These are phyloP conservation scores for Jaenimonas drosophilae DNA, from an alignment of 208 protist genomes.

Conservation along the genomic window DNA sequence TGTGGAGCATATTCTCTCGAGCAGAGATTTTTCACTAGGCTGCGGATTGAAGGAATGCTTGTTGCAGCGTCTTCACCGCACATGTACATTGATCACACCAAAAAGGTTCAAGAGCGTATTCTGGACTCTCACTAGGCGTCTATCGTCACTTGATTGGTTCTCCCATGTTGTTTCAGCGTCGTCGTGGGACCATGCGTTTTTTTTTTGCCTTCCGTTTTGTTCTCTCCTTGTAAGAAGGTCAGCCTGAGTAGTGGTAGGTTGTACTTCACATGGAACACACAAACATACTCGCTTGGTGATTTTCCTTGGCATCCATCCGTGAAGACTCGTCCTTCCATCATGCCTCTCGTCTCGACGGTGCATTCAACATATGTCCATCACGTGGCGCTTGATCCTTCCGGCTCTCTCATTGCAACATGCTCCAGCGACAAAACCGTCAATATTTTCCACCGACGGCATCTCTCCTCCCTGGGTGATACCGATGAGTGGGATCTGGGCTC, in stretches of 20 bases:
- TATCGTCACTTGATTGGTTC: not conserved
- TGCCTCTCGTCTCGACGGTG: conserved; percentile 39
- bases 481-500: conserved; percentile 49
- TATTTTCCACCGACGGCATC: conserved; percentile 44
- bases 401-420: conserved; percentile 69
- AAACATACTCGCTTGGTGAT: too few species aligned
- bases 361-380: conserved; percentile 80
- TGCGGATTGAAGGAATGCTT: too few species aligned
- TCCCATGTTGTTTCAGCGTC: too few species aligned
- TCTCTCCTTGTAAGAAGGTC: conserved; percentile 1
- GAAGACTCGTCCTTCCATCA: conserved; percentile 10
- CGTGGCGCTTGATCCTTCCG: conserved; percentile 69
- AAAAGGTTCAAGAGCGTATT: too few species aligned
- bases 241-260: not conserved
- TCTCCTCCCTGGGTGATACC: not conserved
- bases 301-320: conserved; percentile 4
- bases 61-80: too few species aligned
- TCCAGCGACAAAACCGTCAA: conserved; percentile 82
- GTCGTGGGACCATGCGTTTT: not conserved
- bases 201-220: conserved; percentile 8
- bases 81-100: too few species aligned
- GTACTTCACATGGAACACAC: too few species aligned
- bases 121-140: not conserved
- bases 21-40: too few species aligned
- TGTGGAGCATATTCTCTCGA: too few species aligned